These are phyloP conservation scores for Pyrus bretschneideri DNA, from an alignment of 306 rosid species.

Conservation along the genomic window DNA sequence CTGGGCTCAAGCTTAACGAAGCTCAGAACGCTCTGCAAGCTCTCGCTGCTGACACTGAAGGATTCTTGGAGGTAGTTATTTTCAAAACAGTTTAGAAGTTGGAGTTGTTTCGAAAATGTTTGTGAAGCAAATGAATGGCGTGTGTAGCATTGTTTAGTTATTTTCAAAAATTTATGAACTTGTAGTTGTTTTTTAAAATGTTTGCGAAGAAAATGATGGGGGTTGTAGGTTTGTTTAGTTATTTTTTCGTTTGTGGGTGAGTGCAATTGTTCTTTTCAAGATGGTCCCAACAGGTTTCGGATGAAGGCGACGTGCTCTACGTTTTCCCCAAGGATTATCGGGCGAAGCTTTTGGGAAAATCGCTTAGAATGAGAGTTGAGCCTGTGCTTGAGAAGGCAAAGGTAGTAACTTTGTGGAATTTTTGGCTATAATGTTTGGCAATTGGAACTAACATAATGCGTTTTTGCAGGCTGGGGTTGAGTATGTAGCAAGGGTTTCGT, in stretches of 20 bases:
- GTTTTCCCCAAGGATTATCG: slow-evolving; percentile 86
- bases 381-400: slow-evolving; percentile 73
- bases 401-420: slow-evolving; percentile 36
- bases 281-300: slow-evolving; percentile 79
- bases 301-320: slow-evolving; percentile 84
- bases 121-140: neutral
- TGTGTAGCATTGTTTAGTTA: neutral
- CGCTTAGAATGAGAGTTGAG: slow-evolving; percentile 69
- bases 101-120: neutral
- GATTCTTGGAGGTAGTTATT: slow-evolving; percentile 72
- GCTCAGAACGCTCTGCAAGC: slow-evolving; percentile 95
- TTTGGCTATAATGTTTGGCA: neutral
- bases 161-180: neutral
- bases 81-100: neutral
- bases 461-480: slow-evolving; percentile 63
- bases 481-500: slow-evolving; percentile 87
- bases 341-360: slow-evolving; percentile 73
- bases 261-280: slow-evolving; percentile 44
- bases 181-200: neutral
- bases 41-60: slow-evolving; percentile 75
- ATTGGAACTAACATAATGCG: slow-evolving; percentile 3
- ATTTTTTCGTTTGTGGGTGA: slow-evolving; percentile 12
- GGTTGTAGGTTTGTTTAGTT: slow-evolving; percentile 2
- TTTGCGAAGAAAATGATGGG: neutral
- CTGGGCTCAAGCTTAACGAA: slow-evolving; percentile 75